These are phyloP conservation scores for Anisogramma anomala DNA, from an alignment of 2,329 filamentous ascomycete genomes.

Conservation along the genomic window DNA sequence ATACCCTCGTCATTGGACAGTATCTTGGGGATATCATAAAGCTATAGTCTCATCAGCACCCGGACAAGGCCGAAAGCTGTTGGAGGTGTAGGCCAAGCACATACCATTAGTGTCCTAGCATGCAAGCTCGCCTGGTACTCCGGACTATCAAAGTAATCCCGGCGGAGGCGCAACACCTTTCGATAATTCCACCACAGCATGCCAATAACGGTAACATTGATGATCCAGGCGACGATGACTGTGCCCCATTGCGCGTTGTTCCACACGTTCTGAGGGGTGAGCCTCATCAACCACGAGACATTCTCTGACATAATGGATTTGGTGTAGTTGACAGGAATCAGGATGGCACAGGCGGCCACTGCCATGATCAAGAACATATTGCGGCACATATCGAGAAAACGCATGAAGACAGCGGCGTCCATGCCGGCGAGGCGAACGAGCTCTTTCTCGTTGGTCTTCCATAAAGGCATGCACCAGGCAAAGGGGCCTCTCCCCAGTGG, in stretches of 20 bases:
- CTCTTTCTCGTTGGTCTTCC: conserved; percentile 64
- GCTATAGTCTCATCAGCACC: conserved; percentile 32
- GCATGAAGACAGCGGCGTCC: conserved; percentile 83
- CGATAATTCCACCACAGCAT: conserved; percentile 90
- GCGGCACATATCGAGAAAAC: conserved; percentile 81
- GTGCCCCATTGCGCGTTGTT: conserved; percentile 46
- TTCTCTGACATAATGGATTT: conserved; percentile 29
- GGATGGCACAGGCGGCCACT: conserved; percentile 60
- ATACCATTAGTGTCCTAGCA: conserved; percentile 56
- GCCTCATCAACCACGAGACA: conserved; percentile 40
- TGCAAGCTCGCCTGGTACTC: conserved; percentile 86
- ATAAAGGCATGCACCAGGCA: conserved; percentile 71
- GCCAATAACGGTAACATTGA: conserved; percentile 62
- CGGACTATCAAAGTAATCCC: conserved; percentile 69
- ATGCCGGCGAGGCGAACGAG: conserved; percentile 75
- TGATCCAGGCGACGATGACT: conserved; percentile 49
- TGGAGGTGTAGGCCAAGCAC: too few species aligned
- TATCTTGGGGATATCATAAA: conserved; percentile 75
- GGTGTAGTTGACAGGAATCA: conserved; percentile 69
- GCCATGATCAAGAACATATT: conserved; percentile 72
- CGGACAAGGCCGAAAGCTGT: background rate
- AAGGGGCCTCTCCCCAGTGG: conserved; percentile 77
- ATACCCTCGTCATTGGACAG: conserved; percentile 77
- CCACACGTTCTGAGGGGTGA: conserved; percentile 48
- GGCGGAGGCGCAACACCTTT: conserved; percentile 57